Evolutionary conservation across 2,329 filamentous ascomycete genomes (phyloP), one percentile per base, ranked within the genome.

Genomic region (Ophiocordyceps sinensis): DNA sequence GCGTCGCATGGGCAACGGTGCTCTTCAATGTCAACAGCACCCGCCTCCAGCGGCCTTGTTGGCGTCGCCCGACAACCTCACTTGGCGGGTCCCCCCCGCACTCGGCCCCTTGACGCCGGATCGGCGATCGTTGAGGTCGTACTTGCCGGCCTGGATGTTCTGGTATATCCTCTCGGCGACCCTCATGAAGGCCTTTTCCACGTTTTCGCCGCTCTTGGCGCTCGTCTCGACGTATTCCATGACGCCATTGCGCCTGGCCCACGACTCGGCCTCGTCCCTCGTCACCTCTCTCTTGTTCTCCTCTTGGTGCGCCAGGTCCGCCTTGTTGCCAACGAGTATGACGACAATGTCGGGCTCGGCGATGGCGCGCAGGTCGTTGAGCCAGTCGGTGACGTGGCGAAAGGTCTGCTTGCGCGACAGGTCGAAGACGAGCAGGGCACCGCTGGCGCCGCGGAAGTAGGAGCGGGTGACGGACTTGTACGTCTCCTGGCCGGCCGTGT

Each of bases 401-500:
- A 96, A 96, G 8, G 89, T 96, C 40, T 79, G 72, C 39, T 79
- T 79, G 44, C 91, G 76, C 26, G 85, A 85, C 49, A 98, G 89
- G 62, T 98, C 91, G 57, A 95, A 98, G 46, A 98, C 91, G 23
- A 98, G 76, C 13, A 98, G 71, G 37, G 73, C 74, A 44, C 74
- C 74, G 23, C 70, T 75, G 14, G 74, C 74, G 53, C 87, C 88
- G 41, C 88, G 82, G 63, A 94, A 94, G 66, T 95, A 95, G 46
- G 84, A 91, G 41, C 89, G 73, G 9, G 89, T 96, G 44, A 96
- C 91, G 36, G 83, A 89, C 61, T 95, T 95, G 70, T 96, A 96
- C 12, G 87, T 94, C 67, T 96, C 89, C 61, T 96, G 89, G 23
- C 89, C 89, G 14, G 89, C 89, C 1, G 89, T 96, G 58, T 95